Evolutionary conservation across 2,329 filamentous ascomycete species (phyloP), one percentile per base, ranked within the genome.

Genomic region (Calonectria honghensis): DNA sequence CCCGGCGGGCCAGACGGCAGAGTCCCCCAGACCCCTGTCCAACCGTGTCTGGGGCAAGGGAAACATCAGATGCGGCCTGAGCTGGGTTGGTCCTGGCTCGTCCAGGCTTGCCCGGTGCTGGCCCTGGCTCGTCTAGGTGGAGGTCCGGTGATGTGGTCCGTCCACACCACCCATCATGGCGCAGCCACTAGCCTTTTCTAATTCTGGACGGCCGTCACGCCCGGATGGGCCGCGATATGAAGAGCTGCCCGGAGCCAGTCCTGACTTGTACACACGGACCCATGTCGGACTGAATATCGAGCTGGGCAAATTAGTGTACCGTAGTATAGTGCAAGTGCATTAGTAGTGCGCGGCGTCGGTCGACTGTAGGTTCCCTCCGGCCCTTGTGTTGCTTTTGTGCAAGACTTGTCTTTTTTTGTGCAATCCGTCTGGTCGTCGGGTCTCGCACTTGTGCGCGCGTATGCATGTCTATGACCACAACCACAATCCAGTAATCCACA

Each of bases 151-250:
- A 66, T 73, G 65, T 75, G 50, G 69, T 66, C 75, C 76, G 76
- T 79, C 78, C 78, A 79, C 79, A 81, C 76, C 78, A 82, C 74
- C 76, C 78, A 82, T 75, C 74, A 83, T 80, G 82, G 83, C 82
- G 81, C 81, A 84, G 83, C 82, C 79, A 82, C 81, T 79, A 71
- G 74, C 73, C 77, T 77, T 75, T 83, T 84, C 83, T 84, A 84
- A 84, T 84, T 84, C 83, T 82, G 81, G 83, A 81, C 73, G 70
- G 74, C 78, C 78, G 77, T 76, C 76, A 73, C 74, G 77, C 73
- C 80, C 81, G 79, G 81, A 82, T 79, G 78, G 74, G 68, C 80
- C 81, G 81, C 77, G 79, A 79, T 77, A 80, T 76, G 79, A 81
- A 76, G 74, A 76, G 72, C 71, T 78, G 74, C 71, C 74, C 78